Evolutionary conservation across 1,284 basidiomycete genomes (phyloP), one percentile per base, ranked within the genome.

Genomic region (Cutaneotrichosporon daszewskae): DNA sequence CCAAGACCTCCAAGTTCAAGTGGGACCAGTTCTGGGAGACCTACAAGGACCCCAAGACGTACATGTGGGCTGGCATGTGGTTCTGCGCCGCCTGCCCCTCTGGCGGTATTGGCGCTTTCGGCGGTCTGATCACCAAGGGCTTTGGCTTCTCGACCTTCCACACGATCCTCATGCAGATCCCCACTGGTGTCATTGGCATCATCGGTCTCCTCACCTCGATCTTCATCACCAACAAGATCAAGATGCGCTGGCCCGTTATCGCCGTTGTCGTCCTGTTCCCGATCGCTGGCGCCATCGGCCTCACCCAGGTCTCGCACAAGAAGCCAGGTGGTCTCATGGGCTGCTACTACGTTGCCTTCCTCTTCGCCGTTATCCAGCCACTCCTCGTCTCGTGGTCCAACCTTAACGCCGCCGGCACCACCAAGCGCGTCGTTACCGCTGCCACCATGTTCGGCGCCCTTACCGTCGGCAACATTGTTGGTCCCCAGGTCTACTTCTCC

Each of bases 201-300:
- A 53, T 73, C 46, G 33, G 72, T 23, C 72, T 73, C 32, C 55
- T 77, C 18, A 32, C 62, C 28, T 57, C 69, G 5, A 77, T 74
- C 27, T 72, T 54, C 32, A 56, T 77, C 26, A 74, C 75, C 19
- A 76, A 73, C 50, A 67, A 66, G 43, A 71, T 75, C 54, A 77
- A 77, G 59, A 62, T 77, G 24, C 74, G 77, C 47, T 77, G 72
- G 68, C 76, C 76, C 13, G 74, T 78, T 20, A 54, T 78, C 24
- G 73, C 77, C n/a, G 44, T 56, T 35, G 24, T 60, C 29, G 35
- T 34, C 28, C 27, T 60, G 32, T 59, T 59, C 52, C 62, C 66
- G 13, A 67, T 69, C 39, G 66, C 59, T 7, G 66, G 64, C 26
- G 66, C 62, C n/a, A 33, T 54, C 26, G 58, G 51, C 37, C 51